Evolutionary conservation across 352 stramenopile species (phyloP).

Genomic region (Globisporangium nagaii): DNA sequence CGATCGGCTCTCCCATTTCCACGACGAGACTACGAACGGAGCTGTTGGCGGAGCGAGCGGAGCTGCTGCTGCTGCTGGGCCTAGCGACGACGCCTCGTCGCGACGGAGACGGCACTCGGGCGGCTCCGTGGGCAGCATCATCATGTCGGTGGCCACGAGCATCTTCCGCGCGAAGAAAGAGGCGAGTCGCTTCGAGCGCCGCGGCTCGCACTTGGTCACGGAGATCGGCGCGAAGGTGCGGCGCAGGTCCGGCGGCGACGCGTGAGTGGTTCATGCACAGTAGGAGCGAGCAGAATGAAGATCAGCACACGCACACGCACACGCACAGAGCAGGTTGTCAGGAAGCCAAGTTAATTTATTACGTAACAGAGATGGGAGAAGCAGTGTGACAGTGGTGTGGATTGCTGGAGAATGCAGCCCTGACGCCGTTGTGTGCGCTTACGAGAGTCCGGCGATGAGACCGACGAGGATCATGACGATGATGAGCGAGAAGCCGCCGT

Average conservation of each 20-base stretch:
- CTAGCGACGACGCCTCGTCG: background rate
- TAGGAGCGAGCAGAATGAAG: background rate
- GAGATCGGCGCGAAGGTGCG: constrained; percentile 25
- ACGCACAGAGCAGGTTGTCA: too few relatives aligned
- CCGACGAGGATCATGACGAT: constrained; percentile 51
- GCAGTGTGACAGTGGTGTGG: too few relatives aligned
- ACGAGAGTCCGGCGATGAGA: constrained; percentile 37
- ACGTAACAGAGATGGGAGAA: background rate
- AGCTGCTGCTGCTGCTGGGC: background rate
- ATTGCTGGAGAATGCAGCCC: too few relatives aligned
- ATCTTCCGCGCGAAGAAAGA: constrained; percentile 42
- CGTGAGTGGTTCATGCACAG: background rate
- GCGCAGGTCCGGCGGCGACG: background rate
- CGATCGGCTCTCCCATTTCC: constrained; percentile 5
- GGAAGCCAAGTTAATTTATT: constrained; percentile 12
- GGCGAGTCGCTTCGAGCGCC: constrained; percentile 21
- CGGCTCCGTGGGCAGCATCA: constrained; percentile 50
- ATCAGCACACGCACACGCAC: constrained; percentile 1
- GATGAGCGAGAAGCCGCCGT: constrained; percentile 46
- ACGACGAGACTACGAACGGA: constrained; percentile 8
- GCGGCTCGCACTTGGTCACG: constrained; percentile 36
- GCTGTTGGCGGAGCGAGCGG: constrained; percentile 4
- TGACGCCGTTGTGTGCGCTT: too few relatives aligned
- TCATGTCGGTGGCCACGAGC: constrained; percentile 47
- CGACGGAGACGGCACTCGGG: constrained; percentile 31